Evolutionary conservation across 805 yeast genomes (phyloP).

Genomic region (Wickerhamiella galacta): DNA sequence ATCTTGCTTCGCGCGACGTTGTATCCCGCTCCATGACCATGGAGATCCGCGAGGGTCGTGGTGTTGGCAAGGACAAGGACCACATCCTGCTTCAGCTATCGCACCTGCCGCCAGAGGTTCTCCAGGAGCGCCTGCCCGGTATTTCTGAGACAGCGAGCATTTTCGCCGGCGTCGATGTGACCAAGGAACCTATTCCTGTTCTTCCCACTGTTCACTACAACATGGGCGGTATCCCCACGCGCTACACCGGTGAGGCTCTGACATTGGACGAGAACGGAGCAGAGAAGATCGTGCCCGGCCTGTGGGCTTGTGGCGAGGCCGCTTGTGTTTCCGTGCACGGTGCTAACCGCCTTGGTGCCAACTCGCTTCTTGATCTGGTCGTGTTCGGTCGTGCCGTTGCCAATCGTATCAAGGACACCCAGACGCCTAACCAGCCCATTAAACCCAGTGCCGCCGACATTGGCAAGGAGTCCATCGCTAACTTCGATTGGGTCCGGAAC

Average conservation of each 20-base stretch:
- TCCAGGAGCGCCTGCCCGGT: conserved; percentile 96
- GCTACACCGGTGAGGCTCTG: conserved; percentile 89
- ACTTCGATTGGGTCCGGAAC: conserved; percentile 74
- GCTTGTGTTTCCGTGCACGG: conserved; percentile 99
- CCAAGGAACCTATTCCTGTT: conserved; percentile 97
- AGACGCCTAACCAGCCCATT: conserved; percentile 80
- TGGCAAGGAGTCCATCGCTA: conserved; percentile 79
- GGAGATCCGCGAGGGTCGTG: conserved; percentile 98
- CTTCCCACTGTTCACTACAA: conserved; percentile 97
- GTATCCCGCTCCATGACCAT: conserved; percentile 96
- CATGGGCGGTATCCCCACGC: conserved; percentile 99
- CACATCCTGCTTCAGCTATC: conserved; percentile 89
- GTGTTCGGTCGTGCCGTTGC: conserved; percentile 98
- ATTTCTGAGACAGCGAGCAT: conserved; percentile 96
- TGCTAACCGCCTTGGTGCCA: conserved; percentile 98
- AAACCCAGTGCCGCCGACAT: conserved; percentile 68
- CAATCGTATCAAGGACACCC: conserved; percentile 69
- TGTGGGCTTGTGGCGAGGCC: conserved; percentile 95
- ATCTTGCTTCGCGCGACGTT: conserved; percentile 94
- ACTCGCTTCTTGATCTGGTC: conserved; percentile 88
- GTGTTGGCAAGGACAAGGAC: conserved; percentile 93
- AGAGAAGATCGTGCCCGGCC: conserved; percentile 82
- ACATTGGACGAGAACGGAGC: conserved; percentile 72
- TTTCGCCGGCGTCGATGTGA: conserved; percentile 98
- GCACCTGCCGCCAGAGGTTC: conserved; percentile 81